phyloP scores from a whole-genome alignment of 352 stramenopile genomes.

The Phytophthora cactorum region DNA sequence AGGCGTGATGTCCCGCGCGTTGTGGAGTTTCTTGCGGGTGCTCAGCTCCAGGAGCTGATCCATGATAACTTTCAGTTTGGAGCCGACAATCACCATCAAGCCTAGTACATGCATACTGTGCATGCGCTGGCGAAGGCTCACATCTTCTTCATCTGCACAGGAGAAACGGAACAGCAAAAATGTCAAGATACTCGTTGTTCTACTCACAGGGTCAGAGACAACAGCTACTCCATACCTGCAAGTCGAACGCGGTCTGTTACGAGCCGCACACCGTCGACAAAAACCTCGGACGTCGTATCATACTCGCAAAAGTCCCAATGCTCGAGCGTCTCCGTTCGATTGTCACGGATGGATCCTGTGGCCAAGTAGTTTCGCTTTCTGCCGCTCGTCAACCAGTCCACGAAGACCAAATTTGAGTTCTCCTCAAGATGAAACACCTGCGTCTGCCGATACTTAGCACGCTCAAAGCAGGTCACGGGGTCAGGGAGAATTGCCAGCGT shows the following conservation, averaged over 20 bases:
- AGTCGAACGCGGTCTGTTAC: conserved; percentile 76
- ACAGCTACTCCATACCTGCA: conserved; percentile 38
- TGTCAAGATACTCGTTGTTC: background rate
- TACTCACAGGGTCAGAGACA: too few species aligned
- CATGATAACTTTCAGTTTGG: conserved; percentile 57
- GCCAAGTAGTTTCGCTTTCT: conserved; percentile 82
- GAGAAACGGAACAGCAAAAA: conserved; percentile 3
- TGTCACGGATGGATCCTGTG: conserved; percentile 59
- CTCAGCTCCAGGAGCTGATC: conserved; percentile 66
- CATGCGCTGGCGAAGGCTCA: conserved; percentile 78
- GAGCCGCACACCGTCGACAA: conserved; percentile 54
- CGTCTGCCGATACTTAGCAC: conserved; percentile 69
- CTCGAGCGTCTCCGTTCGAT: conserved; percentile 71
- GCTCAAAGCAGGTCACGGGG: conserved; percentile 83
- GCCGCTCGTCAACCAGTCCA: conserved; percentile 89
- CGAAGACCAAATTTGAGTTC: conserved; percentile 71
- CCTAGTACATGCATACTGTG: conserved; percentile 76
- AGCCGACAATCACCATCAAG: conserved; percentile 68
- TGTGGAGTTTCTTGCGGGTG: conserved; percentile 78
- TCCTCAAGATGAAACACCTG: conserved; percentile 63
- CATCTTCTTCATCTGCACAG: conserved; percentile 66
- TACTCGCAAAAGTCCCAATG: conserved; percentile 86
- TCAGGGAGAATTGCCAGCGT: conserved; percentile 80
- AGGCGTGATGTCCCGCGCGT: conserved; percentile 71
- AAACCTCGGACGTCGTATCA: conserved; percentile 69